Evolutionary conservation across 306 rosid genomes (phyloP), one percentile per base, ranked within the genome.

Genomic region (Glycine latifolia): DNA sequence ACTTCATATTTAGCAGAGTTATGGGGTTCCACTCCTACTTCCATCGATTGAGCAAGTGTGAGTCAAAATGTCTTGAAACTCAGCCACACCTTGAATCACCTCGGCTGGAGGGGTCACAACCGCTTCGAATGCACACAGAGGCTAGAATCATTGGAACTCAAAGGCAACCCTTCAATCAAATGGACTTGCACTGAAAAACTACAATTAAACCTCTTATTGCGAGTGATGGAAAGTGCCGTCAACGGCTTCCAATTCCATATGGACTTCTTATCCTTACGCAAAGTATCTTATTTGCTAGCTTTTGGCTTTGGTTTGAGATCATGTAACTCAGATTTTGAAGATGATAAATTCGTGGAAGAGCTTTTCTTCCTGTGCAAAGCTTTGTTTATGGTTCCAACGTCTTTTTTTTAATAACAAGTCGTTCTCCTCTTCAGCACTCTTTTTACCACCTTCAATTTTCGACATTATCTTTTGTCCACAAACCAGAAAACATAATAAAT

Each of bases 1-100:
- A 96, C 96, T 80, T 95, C 96, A 83, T 95, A 95, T 82, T 93
- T 95, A 14, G 96, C 99, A 17, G 96, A 88, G 80, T 91, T 89
- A 54, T 89, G 88, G 6, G 93, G 94, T 47, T 47, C 97, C 94
- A 81, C 73, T 93, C 82, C 88, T 90, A 71, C 96, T 93, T 55
- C 99, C 99, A 82, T 83, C 66, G 49, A 95, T 95, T 6, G 92
- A 81, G 80, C 94, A 95, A 10, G 91, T 88, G 67, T 74, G 88
- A 55, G 69, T 85, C 91, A 95, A 87, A 65, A 83, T 81, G 86
- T 90, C 94, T 37, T 91, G 96, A 80, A 95, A 93, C 81, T 87
- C 88, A 1, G 83, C 95, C 3, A 8, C 63, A 8, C 94, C 93
- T 85, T 58, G 84, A 50, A 84, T 43, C 50, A 90, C 94, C 90